Conservation (phyloP, 2,329 filamentous ascomycete genomes). For the Phaeosphaeriaceae sp. region DNA sequence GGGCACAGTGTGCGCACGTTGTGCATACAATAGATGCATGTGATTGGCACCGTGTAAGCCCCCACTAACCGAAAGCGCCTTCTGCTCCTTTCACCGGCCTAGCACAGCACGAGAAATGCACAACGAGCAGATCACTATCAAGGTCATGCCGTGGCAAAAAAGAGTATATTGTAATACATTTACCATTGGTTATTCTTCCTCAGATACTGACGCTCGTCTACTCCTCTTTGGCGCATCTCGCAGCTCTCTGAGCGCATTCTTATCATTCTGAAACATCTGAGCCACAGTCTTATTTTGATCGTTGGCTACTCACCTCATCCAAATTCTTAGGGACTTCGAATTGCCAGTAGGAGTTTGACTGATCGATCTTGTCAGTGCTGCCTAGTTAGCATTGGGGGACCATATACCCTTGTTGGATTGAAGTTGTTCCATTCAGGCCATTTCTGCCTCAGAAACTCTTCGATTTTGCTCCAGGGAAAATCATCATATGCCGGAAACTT, state of each 20-base stretch:
- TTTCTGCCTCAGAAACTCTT: conserved; percentile 14
- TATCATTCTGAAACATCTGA: conserved; percentile 15
- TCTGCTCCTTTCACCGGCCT: conserved; percentile 2
- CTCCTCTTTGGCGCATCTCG: conserved; percentile 9
- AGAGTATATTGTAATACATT: too few relatives aligned
- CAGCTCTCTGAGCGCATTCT: conserved; percentile 11
- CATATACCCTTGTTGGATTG: conserved; percentile 11
- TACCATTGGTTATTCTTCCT: background rate
- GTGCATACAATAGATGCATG: background rate
- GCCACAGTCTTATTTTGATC: background rate
- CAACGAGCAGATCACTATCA: too few relatives aligned
- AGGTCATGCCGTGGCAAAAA: too few relatives aligned
- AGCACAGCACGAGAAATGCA: too few relatives aligned
- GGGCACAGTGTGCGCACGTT: background rate
- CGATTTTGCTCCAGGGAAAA: conserved; percentile 23
- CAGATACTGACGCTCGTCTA: conserved; percentile 5
- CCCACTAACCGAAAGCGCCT: background rate
- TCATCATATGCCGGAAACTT: conserved; percentile 19
- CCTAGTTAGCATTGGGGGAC: background rate
- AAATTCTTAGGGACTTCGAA: conserved; percentile 20
- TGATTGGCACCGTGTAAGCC: background rate
- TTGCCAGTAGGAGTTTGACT: conserved; percentile 19
- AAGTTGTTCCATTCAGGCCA: conserved; percentile 19
- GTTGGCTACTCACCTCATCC: conserved; percentile 13
- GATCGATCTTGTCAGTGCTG: background rate